Evolutionary conservation across 768 basidiomycete species (phyloP), one percentile per base, ranked within the genome.

Genomic region (Pisolithus marmoratus): DNA sequence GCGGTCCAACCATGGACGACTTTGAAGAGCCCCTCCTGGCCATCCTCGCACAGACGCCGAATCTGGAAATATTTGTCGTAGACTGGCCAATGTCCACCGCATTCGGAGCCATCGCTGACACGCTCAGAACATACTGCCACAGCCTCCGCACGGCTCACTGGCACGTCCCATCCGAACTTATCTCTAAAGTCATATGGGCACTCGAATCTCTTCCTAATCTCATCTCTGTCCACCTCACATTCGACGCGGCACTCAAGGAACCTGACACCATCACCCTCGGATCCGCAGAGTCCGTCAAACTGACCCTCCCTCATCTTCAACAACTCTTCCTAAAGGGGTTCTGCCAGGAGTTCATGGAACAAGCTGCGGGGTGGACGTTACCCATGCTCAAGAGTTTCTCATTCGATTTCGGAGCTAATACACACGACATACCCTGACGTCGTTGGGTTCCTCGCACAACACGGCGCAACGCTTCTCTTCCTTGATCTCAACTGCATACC

Each of bases 181-280:
- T 86, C 2, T 71, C 82, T 12, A 85, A 84, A 60, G 75, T 87
- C 5, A 87, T 89, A 41, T 85, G 84, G 83, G 81, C 85, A 5
- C 70, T 90, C 2, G 78, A 81, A 49, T 75, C 79, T 1, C 75
- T 90, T 5, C 81, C 81, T 1, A 66, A 67, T 48, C 70, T 90
- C 38, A 69, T 79, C 8, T 76, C 80, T 2, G 74, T 77, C 3
- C 79, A 81, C 56, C 73, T 90, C 52, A 74, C 80, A 26, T 77
- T 87, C 40, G 60, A 59, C 3, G 22, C 42, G 0, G 51, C 65
- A 11, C 38, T 59, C 37, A 53, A 54, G 31, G 73, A 72, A 37
- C 56, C 71, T n/a, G 80, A 82, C 26, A 66, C 66, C 14, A 70
- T 80, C 37, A 72, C 72, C 8, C 71, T 89, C 1, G 87, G 88